Evolutionary conservation across 371 early-diverging fungal genomes (phyloP).

Genomic region (Basidiobolus heterosporus): DNA sequence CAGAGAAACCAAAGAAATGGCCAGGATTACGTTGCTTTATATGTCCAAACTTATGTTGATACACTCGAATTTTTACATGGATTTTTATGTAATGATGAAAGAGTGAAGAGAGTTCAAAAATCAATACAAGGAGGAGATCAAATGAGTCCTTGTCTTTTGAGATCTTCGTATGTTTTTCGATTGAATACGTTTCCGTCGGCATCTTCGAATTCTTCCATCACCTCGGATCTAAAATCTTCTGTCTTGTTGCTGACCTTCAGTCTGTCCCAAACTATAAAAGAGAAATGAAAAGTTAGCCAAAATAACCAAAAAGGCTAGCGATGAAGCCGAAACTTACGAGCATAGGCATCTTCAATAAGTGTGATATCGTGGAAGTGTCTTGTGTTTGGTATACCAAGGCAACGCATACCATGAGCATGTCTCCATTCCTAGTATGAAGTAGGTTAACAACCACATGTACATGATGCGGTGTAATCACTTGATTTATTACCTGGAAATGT

Average conservation of each 20-base stretch:
- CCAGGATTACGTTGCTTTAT: too few species aligned
- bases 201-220: conserved; percentile 92
- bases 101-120: too few species aligned
- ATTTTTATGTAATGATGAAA: neutral
- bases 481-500: conserved; percentile 58
- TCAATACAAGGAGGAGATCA: conserved; percentile 24
- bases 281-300: neutral
- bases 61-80: too few species aligned
- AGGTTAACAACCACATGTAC: neutral
- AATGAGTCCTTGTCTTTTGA: conserved; percentile 79
- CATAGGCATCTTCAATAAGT: conserved; percentile 76
- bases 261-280: conserved; percentile 60
- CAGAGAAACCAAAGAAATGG: too few species aligned
- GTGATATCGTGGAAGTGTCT: conserved; percentile 89
- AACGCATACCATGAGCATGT: conserved; percentile 88
- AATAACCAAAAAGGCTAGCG: neutral
- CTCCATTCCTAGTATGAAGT: conserved; percentile 53
- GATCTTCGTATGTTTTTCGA: conserved; percentile 91
- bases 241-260: conserved; percentile 42
- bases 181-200: conserved; percentile 93
- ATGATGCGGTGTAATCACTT: neutral
- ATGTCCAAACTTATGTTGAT: too few species aligned
- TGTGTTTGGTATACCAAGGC: conserved; percentile 85
- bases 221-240: conserved; percentile 50
- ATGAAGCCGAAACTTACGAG: conserved; percentile 35